Evolutionary conservation across 2,329 filamentous ascomycete species (phyloP).

Genomic region (Nigrospora oryzae): DNA sequence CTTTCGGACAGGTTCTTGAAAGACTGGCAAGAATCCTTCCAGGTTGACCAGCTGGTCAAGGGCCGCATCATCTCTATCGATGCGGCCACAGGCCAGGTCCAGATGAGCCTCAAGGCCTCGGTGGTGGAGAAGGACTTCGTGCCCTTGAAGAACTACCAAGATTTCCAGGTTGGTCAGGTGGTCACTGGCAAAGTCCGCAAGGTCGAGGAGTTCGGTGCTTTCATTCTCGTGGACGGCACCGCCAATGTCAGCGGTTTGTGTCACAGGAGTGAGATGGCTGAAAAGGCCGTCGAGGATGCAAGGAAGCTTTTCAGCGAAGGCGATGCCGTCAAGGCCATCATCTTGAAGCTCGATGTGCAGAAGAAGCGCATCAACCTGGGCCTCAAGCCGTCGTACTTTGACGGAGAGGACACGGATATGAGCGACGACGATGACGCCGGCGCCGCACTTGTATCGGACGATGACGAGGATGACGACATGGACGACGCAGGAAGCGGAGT

Average conservation of each 20-base stretch:
- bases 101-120: constrained; percentile 82
- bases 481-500: constrained; percentile 34
- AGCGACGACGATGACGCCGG: constrained; percentile 30
- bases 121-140: constrained; percentile 73
- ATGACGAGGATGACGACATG: constrained; percentile 34
- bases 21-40: constrained; percentile 87
- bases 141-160: constrained; percentile 63
- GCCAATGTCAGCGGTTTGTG: constrained; percentile 87
- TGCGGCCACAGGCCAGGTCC: constrained; percentile 58
- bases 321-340: constrained; percentile 85
- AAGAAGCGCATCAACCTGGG: constrained; percentile 81
- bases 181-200: constrained; percentile 88
- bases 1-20: constrained; percentile 88
- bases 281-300: constrained; percentile 74
- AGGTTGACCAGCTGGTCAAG: constrained; percentile 82
- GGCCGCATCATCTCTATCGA: constrained; percentile 75
- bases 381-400: constrained; percentile 87
- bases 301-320: constrained; percentile 83
- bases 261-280: constrained; percentile 86
- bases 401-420: constrained; percentile 46
- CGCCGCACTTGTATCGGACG: constrained; percentile 21
- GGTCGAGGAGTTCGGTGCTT: constrained; percentile 91
- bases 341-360: constrained; percentile 67
- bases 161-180: constrained; percentile 70
- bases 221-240: constrained; percentile 82